Conservation (phyloP, 768 basidiomycete species). For the Kwoniella bestiolae region DNA sequence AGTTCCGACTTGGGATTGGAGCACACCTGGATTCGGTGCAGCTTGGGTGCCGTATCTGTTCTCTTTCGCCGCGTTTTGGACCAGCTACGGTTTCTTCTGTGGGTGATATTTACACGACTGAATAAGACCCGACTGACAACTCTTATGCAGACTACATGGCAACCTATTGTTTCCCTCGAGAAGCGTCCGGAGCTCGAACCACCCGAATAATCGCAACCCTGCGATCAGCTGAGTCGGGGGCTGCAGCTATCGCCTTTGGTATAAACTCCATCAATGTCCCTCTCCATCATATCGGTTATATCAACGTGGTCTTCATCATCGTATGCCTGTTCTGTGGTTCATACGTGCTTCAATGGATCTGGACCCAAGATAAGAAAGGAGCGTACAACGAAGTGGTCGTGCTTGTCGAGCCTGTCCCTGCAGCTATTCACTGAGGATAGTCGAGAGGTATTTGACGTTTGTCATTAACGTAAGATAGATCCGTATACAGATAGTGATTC, state of each 20-base stretch:
- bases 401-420: background rate
- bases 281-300: slow-evolving; percentile 15
- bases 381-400: slow-evolving; percentile 13
- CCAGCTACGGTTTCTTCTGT: slow-evolving; percentile 17
- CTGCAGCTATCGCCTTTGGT: slow-evolving; percentile 21
- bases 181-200: slow-evolving; percentile 8
- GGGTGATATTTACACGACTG: background rate
- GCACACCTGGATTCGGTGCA: slow-evolving; percentile 12
- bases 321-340: slow-evolving; percentile 23
- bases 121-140: background rate
- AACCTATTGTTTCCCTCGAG: slow-evolving; percentile 11
- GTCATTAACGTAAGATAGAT: too few relatives aligned
- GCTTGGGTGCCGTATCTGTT: slow-evolving; percentile 12
- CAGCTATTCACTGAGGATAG: too few relatives aligned
- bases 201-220: slow-evolving; percentile 20
- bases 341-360: slow-evolving; percentile 22
- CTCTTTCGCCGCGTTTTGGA: slow-evolving; percentile 9
- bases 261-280: slow-evolving; percentile 17
- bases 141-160: slow-evolving; percentile 10
- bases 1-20: slow-evolving; percentile 11
- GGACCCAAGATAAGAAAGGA: slow-evolving; percentile 17
- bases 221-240: slow-evolving; percentile 20
- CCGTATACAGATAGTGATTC: too few relatives aligned
- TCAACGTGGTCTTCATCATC: slow-evolving; percentile 25
- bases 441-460: too few relatives aligned